A percentile compares a stretch with the other conserved stretches of the same genome.
phyloP scores from a whole-genome alignment of 108 stramenopile species.

The Nitzschia sp. region DNA sequence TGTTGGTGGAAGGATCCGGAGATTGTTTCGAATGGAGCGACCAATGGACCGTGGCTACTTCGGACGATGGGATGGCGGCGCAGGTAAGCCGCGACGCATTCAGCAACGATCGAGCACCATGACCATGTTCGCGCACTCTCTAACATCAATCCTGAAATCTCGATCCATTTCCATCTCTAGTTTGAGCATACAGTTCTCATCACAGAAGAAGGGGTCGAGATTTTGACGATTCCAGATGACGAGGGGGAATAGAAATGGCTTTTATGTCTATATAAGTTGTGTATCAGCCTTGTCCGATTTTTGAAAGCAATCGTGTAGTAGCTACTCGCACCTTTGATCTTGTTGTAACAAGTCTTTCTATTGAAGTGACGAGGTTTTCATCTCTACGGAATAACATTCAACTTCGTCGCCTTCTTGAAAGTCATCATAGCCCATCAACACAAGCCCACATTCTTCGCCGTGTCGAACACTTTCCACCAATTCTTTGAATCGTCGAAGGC shows the following conservation, averaged over 20 bases:
- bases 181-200: constrained; percentile 98
- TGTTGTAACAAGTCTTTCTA: no score
- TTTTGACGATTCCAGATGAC: constrained; percentile 76
- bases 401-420: constrained; percentile 74
- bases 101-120: no score
- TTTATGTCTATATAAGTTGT: no score
- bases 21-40: constrained; percentile 89
- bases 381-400: constrained; percentile 77
- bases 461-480: constrained; percentile 62
- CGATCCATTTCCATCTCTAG: no score
- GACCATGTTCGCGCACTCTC: no score
- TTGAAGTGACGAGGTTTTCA: constrained; percentile 41
- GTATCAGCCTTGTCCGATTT: no score
- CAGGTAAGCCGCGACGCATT: no score
- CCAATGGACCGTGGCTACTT: constrained; percentile 93
- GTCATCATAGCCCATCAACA: constrained; percentile 61
- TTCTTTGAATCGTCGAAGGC: constrained; percentile 74
- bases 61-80: constrained; percentile 89
- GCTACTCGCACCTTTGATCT: no score
- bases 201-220: constrained; percentile 90
- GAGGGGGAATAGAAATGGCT: not conserved
- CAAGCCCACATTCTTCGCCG: constrained; percentile 84
- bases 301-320: no score
- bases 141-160: no score
- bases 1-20: constrained; percentile 86